Base-by-base conservation (phyloP, 2,329 filamentous ascomycete genomes). In the Trichophyton equinum region DNA sequence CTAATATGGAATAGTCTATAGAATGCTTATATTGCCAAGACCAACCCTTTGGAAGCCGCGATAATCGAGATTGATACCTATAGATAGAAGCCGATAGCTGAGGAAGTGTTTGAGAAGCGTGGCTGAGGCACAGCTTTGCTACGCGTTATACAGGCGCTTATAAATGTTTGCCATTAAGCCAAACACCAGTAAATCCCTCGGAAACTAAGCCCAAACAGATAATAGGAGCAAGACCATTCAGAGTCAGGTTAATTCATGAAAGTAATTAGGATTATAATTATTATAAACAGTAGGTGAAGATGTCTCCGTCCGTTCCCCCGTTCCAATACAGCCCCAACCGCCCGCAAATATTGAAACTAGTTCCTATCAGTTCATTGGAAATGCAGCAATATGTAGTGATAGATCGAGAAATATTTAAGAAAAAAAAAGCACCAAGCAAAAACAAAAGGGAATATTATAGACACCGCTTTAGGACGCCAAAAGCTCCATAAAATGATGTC, bases 381-480 rank as follows among this genome's bases (percentile, higher is more conserved):
- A 36, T 44, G 30, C 30, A 60, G 46, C 13, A 13, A 55, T 57
- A 36, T 44, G 49, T 46, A 30, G 20, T 42, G 15, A 27, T 44
- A 40, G 22, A 44, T 38, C 8, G 30, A 42, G 6, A 18, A 57
- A 25, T 44, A 38, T 38, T 38, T 38, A 11, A 3, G 8, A 9
- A 25, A 55, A 27, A 38, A 47, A 38, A 33, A 22, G 22, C 22
- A 15, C 30, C 15, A 33, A 30, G 27, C 30, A 18, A 38, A 22
- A 18, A 53, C 27, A 49, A 40, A 42, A 25, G 25, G 49, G 18
- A 47, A 49, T 2, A 30, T 44, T 25, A 27, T 49, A 42, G 30
- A 33, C 25, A 38, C 44, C 44, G 42, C 15, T 36, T 51, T 38
- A 61, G 60, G 64, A 65, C 62, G 65, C 64, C 61, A 61, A 30